Evolutionary conservation across 2,329 filamentous ascomycete genomes (phyloP).

Genomic region (Thielaviopsis musarum): DNA sequence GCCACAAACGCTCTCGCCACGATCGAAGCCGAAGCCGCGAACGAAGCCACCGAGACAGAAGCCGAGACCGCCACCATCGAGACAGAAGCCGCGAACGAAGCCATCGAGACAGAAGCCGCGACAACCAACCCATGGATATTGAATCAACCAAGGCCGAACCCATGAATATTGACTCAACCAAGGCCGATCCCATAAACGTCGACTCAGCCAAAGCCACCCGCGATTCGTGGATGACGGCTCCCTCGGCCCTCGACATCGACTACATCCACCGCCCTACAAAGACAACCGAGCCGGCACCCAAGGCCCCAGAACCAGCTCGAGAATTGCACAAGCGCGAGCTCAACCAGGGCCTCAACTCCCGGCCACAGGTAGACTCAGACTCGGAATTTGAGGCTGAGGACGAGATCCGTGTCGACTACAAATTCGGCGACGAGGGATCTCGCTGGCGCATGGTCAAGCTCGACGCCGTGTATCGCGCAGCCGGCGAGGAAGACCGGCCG

Average conservation of each 20-base stretch:
- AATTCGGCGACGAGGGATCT: constrained; percentile 75
- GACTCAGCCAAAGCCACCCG: constrained; percentile 25
- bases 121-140: background rate
- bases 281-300: constrained; percentile 36
- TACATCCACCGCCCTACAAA: constrained; percentile 50
- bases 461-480: constrained; percentile 64
- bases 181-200: background rate
- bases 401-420: constrained; percentile 50
- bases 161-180: constrained; percentile 10
- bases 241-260: constrained; percentile 66
- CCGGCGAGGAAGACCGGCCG: constrained; percentile 52
- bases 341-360: constrained; percentile 45
- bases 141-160: background rate
- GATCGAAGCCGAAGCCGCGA: constrained; percentile 1
- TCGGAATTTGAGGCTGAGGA: constrained; percentile 34
- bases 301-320: constrained; percentile 44
- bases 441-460: constrained; percentile 96
- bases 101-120: background rate
- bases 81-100: constrained; percentile 5
- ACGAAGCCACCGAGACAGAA: background rate
- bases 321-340: constrained; percentile 67
- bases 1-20: background rate
- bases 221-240: constrained; percentile 90
- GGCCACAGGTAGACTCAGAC: constrained; percentile 31
- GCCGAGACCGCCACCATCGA: constrained; percentile 14